Base-by-base conservation (phyloP, 148 eudicot genomes). In the Rhododendron griersonianum region DNA sequence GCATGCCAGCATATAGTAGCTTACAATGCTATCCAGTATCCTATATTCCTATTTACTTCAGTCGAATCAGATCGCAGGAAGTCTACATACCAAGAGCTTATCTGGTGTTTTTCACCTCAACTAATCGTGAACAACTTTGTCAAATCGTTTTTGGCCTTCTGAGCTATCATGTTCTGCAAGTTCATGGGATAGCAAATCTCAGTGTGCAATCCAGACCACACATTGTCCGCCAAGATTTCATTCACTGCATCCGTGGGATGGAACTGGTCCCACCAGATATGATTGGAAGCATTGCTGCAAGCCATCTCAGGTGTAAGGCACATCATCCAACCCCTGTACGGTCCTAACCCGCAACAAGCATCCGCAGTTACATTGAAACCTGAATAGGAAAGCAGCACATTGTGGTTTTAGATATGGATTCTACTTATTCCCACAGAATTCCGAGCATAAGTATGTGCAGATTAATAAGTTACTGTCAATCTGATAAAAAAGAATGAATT, bases 201-300 rank as follows among this genome's bases (percentile, higher is more conserved):
- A 11, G 96, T 85, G 87, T 95, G 96, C 88, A 94, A 80, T 63
- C 97, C 87, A 57, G 98, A 95, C 97, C 98, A 96, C 18, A 95
- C 92, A 78, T 96, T 96, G 77, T 96, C 98, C 0, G 96, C 97
- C 81, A 96, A 86, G 79, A 96, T 93, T 19, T 67, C 90, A 82
- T 96, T 95, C 41, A 96, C 98, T 39, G 96, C 94, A 82, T 88
- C 95, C 0, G 98, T 95, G 45, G 98, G 98, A 91, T 95, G 98
- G 83, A 95, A 96, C 87, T 95, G 98, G 41, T 95, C 99, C 99
- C 99, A 95, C 98, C 99, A 96, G 35, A 95, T 89, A 89, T 96
- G 95, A 44, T 89, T 91, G 23, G 98, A 91, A 63, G 99, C 96
- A 84, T 94, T 90, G 3, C 33, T 84, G 80, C 99, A 96, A 83